These are phyloP conservation scores for Raphanus hybrid DNA, from an alignment of 441 rosid genomes.

Conservation along the genomic window DNA sequence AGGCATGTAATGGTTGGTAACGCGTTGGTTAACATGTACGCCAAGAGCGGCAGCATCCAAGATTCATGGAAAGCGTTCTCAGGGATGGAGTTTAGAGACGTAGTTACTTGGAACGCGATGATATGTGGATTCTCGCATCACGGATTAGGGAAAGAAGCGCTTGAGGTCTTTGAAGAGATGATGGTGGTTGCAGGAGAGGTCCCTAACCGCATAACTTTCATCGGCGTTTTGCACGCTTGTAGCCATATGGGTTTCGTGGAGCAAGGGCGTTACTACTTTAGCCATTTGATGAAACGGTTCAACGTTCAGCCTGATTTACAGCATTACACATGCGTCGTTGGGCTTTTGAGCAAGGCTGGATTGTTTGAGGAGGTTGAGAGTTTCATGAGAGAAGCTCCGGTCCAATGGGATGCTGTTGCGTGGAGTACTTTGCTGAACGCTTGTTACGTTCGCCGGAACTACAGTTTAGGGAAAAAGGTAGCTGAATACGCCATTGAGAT, in stretches of 20 bases:
- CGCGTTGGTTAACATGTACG: slow-evolving; percentile 78
- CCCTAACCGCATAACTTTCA: slow-evolving; percentile 79
- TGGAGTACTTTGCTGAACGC: slow-evolving; percentile 80
- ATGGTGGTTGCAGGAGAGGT: slow-evolving; percentile 49
- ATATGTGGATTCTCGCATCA: slow-evolving; percentile 80
- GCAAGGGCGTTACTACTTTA: slow-evolving; percentile 63
- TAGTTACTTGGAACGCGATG: slow-evolving; percentile 74
- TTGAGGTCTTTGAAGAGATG: slow-evolving; percentile 63
- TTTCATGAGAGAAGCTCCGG: slow-evolving; percentile 68
- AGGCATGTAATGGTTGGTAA: slow-evolving; percentile 64
- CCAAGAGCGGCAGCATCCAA: slow-evolving; percentile 65
- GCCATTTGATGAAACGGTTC: slow-evolving; percentile 55
- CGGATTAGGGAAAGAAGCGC: slow-evolving; percentile 70
- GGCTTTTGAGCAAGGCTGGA: slow-evolving; percentile 80
- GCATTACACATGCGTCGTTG: slow-evolving; percentile 79
- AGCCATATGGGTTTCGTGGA: slow-evolving; percentile 64
- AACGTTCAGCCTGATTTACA: slow-evolving; percentile 65
- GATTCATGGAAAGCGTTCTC: slow-evolving; percentile 60
- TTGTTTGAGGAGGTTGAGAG: slow-evolving; percentile 59
- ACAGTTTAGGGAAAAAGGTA: slow-evolving; percentile 57
- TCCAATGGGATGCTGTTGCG: slow-evolving; percentile 76
- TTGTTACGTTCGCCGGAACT: slow-evolving; percentile 64
- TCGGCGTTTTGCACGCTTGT: slow-evolving; percentile 83
- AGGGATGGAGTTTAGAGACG: slow-evolving; percentile 47
- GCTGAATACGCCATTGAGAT: slow-evolving; percentile 51